Evolutionary conservation across 2,329 filamentous ascomycete species (phyloP).

Genomic region (Tolypocladium tundrense): DNA sequence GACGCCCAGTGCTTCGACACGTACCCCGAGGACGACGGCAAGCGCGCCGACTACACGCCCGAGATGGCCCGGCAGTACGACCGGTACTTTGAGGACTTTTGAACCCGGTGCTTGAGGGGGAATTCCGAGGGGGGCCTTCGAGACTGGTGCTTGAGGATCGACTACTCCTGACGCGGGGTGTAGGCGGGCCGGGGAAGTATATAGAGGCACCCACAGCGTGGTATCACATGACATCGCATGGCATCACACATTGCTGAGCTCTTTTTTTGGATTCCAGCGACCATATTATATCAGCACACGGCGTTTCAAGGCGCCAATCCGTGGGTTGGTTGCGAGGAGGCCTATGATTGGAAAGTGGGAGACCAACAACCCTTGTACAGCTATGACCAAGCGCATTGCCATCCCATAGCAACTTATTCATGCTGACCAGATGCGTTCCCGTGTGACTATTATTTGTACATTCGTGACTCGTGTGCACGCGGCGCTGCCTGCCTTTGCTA

Average conservation of each 20-base stretch:
- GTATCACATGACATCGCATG: neutral
- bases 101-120: constrained; percentile 5
- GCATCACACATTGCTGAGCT: neutral
- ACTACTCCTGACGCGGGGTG: neutral
- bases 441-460: neutral
- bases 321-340: neutral
- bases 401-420: neutral
- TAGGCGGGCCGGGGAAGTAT: neutral
- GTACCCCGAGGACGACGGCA: constrained; percentile 66
- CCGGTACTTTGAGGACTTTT: constrained; percentile 62
- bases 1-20: constrained; percentile 75
- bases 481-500: neutral
- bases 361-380: neutral
- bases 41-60: constrained; percentile 55
- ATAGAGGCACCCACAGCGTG: neutral
- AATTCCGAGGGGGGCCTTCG: too few species aligned
- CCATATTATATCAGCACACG: neutral
- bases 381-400: neutral
- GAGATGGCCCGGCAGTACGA: constrained; percentile 63
- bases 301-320: neutral
- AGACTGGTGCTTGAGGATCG: neutral
- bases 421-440: too few species aligned
- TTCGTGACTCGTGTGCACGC: neutral
- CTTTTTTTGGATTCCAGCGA: neutral
- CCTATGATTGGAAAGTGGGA: neutral